phyloP scores from a whole-genome alignment of 352 stramenopile species.

The Phytophthora melonis region DNA sequence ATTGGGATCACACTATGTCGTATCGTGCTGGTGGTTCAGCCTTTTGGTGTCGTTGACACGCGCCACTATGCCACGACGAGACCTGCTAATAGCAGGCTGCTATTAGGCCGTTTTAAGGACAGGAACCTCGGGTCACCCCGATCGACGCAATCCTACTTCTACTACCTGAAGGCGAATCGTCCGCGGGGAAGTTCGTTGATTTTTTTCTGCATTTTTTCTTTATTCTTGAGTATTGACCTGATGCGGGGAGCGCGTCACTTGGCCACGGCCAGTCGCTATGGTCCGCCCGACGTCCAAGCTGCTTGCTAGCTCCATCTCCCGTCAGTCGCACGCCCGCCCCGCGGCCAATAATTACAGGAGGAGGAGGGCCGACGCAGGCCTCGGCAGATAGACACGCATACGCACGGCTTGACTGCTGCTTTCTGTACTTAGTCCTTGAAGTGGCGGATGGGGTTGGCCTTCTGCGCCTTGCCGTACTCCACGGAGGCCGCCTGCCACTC shows the following conservation, averaged over 20 bases:
- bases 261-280: not conserved
- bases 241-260: slow-evolving; percentile 1
- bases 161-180: not conserved
- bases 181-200: slow-evolving; percentile 22
- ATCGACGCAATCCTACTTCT: not conserved
- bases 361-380: slow-evolving; percentile 11
- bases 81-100: no score
- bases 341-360: slow-evolving; percentile 46
- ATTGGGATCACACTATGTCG: not conserved
- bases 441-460: slow-evolving; percentile 86
- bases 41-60: slow-evolving; percentile 1
- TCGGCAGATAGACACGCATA: slow-evolving; percentile 11
- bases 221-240: slow-evolving; percentile 24
- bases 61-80: no score
- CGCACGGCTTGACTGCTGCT: slow-evolving; percentile 15
- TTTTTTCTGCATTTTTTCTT: slow-evolving; percentile 26
- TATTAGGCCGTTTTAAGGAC: slow-evolving; percentile 5
- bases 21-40: not conserved
- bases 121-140: no score
- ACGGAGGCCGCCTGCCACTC: slow-evolving; percentile 81
- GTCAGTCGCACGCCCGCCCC: slow-evolving; percentile 24
- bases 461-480: slow-evolving; percentile 83
- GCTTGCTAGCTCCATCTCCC: slow-evolving; percentile 6
- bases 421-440: slow-evolving; percentile 78
- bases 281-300: not conserved